These are phyloP conservation scores for Vitis rupestris DNA, from an alignment of 164 flowering plant genomes.

Conservation along the genomic window DNA sequence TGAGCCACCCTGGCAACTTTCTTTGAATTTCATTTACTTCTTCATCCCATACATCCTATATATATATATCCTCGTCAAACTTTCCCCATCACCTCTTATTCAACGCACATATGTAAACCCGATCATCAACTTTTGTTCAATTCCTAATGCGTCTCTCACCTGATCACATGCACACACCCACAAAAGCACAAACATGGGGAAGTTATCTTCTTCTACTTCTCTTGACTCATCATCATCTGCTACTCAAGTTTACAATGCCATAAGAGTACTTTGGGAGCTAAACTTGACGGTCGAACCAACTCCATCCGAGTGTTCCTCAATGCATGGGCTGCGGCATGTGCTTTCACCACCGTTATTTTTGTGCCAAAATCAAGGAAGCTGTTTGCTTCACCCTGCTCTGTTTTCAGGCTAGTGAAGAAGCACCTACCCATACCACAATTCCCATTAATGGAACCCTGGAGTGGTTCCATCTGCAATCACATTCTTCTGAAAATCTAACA, in stretches of 20 bases:
- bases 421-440: neutral
- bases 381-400: constrained; percentile 4
- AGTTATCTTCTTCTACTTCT: neutral
- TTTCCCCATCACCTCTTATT: too few relatives aligned
- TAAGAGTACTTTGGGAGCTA: constrained; percentile 16
- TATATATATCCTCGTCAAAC: too few relatives aligned
- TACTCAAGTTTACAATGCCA: constrained; percentile 5
- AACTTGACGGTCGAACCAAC: constrained; percentile 9
- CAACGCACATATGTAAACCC: too few relatives aligned
- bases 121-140: too few relatives aligned
- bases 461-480: constrained; percentile 18
- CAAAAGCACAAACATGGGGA: too few relatives aligned
- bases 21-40: too few relatives aligned
- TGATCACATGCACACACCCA: too few relatives aligned
- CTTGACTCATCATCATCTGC: neutral
- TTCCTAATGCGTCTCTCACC: too few relatives aligned
- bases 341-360: constrained; percentile 1
- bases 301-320: constrained; percentile 11
- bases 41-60: too few relatives aligned
- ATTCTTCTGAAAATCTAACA: neutral
- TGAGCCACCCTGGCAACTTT: too few relatives aligned
- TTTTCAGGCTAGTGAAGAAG: constrained; percentile 16
- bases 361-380: constrained; percentile 18
- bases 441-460: constrained; percentile 18
- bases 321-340: constrained; percentile 23